Evolutionary conservation across 106 monocot genomes (phyloP).

Genomic region (Dactylorhiza incarnata): DNA sequence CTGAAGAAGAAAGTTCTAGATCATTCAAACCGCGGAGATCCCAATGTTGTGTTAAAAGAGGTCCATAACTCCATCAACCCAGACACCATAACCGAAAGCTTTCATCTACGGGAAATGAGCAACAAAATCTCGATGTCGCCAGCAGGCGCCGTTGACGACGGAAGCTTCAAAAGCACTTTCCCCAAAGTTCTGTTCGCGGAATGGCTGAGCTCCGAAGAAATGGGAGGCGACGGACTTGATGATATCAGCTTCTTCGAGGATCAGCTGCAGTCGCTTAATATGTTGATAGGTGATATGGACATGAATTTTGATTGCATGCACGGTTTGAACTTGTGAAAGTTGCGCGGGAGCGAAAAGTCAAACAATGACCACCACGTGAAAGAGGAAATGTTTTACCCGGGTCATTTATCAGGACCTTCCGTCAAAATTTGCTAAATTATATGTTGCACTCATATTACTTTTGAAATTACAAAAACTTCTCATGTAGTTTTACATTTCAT

Average conservation of each 20-base stretch:
- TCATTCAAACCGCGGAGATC: neutral
- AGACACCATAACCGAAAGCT: neutral
- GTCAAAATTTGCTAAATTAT: no score
- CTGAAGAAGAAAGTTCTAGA: neutral
- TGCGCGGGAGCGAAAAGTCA: no score
- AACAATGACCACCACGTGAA: no score
- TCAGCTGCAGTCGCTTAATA: neutral
- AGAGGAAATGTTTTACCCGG: no score
- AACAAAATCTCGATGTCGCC: neutral
- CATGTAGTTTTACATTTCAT: no score
- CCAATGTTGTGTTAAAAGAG: neutral
- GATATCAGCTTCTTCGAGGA: neutral
- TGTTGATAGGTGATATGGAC: conserved; percentile 4
- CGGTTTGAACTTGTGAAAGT: no score
- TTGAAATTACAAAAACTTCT: no score
- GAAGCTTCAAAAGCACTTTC: neutral
- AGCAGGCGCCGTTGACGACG: neutral
- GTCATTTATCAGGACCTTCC: no score
- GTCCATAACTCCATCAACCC: neutral
- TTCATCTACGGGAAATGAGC: neutral
- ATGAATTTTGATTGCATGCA: neutral
- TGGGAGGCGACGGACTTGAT: neutral
- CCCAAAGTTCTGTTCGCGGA: neutral
- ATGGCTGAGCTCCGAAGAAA: neutral
- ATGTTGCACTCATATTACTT: no score